Percentiles rank a stretch among this genome's conserved stretches.
Evolutionary conservation across 176 grass and related monocot species (phyloP).

Genomic region (Phragmites australis): DNA sequence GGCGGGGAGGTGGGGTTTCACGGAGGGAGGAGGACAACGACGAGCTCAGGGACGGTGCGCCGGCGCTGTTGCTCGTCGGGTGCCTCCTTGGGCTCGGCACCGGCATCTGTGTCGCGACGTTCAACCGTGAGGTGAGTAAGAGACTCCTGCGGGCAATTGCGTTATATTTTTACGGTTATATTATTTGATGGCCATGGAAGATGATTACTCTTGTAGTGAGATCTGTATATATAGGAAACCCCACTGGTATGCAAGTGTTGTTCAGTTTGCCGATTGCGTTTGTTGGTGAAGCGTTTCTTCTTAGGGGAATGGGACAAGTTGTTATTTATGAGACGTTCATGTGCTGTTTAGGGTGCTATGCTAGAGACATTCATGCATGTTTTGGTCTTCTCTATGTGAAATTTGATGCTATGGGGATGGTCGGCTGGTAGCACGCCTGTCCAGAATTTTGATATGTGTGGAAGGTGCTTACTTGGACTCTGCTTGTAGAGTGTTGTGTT

Average conservation of each 20-base stretch:
- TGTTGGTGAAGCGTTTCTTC: too few species aligned
- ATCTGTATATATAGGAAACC: background rate
- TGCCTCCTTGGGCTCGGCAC: conserved; percentile 95
- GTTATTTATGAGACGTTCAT: background rate
- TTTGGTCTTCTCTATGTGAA: background rate
- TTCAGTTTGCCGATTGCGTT: background rate
- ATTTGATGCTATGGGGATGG: background rate
- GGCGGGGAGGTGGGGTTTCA: too few species aligned
- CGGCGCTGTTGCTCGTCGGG: conserved; percentile 84
- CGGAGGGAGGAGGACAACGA: conserved; percentile 67
- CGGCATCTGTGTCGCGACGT: conserved; percentile 82
- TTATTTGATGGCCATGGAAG: too few species aligned
- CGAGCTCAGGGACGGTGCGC: conserved; percentile 78
- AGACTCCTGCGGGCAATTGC: background rate
- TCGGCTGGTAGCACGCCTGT: background rate
- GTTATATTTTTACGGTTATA: background rate
- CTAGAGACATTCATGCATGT: background rate
- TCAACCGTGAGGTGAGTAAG: conserved; percentile 87
- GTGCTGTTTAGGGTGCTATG: background rate
- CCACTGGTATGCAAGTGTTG: background rate
- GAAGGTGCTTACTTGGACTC: conserved; percentile 5
- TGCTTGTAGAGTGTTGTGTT: background rate
- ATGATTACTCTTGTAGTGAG: background rate
- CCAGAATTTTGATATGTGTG: background rate
- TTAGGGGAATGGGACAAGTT: background rate